Evolutionary conservation across 495 filamentous ascomycete genomes (phyloP).

Genomic region (Jackrogersella minutella): DNA sequence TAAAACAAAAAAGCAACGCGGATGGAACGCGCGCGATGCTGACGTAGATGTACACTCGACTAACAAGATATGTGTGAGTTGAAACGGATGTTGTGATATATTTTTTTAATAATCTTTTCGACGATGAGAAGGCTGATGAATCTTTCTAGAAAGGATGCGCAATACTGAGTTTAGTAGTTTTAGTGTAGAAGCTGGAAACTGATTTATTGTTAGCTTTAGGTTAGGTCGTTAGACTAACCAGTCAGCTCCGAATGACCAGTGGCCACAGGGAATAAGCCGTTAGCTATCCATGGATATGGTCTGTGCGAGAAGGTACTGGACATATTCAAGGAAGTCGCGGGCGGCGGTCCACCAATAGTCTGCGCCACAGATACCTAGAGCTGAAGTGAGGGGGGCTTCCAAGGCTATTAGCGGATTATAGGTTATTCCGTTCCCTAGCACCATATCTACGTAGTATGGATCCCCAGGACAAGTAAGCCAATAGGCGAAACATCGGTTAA

Average conservation of each 20-base stretch:
- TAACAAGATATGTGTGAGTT: neutral
- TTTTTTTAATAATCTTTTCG: neutral
- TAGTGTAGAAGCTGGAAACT: too few relatives aligned
- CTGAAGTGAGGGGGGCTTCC: too few relatives aligned
- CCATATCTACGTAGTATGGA: too few relatives aligned
- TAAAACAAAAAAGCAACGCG: neutral
- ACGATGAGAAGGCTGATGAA: neutral
- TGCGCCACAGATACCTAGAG: neutral
- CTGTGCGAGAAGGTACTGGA: neutral
- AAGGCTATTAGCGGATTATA: neutral
- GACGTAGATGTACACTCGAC: neutral
- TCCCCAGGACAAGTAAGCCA: neutral
- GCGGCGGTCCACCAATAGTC: neutral
- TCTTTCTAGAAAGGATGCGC: neutral
- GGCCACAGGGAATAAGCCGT: neutral
- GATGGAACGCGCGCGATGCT: neutral
- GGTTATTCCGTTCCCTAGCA: neutral
- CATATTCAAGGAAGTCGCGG: neutral
- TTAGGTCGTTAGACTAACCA: neutral
- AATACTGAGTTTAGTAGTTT: neutral
- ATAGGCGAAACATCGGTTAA: constrained; percentile 13
- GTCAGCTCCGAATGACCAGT: neutral
- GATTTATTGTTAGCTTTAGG: too few relatives aligned
- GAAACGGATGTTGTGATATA: neutral
- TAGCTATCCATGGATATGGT: too few relatives aligned